Base-by-base conservation (phyloP, 441 rosid species). In the Pelargonium citronellum region DNA sequence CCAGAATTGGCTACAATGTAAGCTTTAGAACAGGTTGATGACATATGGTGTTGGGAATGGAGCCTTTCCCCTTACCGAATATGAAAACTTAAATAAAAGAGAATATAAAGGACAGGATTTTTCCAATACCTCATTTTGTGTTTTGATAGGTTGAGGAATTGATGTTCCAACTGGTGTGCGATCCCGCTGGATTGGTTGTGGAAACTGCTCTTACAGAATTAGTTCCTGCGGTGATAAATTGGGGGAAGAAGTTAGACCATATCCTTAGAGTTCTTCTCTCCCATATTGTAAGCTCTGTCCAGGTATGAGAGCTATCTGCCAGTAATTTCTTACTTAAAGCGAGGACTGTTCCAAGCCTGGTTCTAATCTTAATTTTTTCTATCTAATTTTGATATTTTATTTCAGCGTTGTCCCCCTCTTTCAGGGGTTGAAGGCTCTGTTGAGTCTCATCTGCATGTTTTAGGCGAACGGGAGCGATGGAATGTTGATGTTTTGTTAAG, bases 391-490 rank as follows among this genome's bases (percentile, higher is more conserved):
- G 51, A 49, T 62, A 51, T 58, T 43, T 58, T 72, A 44, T 79
- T 75, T 74, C 87, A 95, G 99, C 89, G 77, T 39, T 90, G 97
- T 71, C 96, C 97, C 46, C 96, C 96, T 60, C 87, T 91, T 79
- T 95, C 97, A 63, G 99, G 99, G 55, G 96, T 95, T 78, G 96
- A 95, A 83, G 96, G 99, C 71, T 91, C 97, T 57, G 71, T 90
- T 74, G 99, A 91, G 79, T 90, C 94, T 67, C 90, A 91, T 79
- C 81, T 95, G 73, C 96, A 81, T 75, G 92, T 85, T 73, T 77
- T 95, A 73, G 97, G 99, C 78, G 97, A 91, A 85, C 86, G 91
- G 44, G 99, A 95, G 78, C 96, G 91, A 46, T 90, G 99, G 99
- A 89, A 81, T 77, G 83, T 91, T 75, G 97, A 91, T 82, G 96